Evolutionary conservation across 768 basidiomycete genomes (phyloP), one percentile per base, ranked within the genome.

Genomic region (Harrya chromipes): DNA sequence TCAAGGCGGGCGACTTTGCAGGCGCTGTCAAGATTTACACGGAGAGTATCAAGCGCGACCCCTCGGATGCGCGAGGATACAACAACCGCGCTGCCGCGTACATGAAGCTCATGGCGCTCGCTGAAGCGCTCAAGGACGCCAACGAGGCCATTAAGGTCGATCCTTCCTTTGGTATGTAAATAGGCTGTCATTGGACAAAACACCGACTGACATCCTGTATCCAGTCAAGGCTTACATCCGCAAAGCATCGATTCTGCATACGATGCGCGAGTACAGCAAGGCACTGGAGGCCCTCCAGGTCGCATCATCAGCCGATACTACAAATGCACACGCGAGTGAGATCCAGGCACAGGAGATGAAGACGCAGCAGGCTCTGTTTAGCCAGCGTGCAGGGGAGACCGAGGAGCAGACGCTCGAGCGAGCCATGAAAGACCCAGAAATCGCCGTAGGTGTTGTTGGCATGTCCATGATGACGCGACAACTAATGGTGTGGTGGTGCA

Each of bases 61-160:
- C 97, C 36, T 67, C 71, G 33, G 97, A 99, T 64, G 81, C 95
- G 13, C 79, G 87, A 56, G 94, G 90, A 9, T 99, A 97, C 75
- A 98, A 95, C 69, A 99, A 99, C 74, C 87, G 97, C 42, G 93
- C 97, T n/a, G 87, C 93, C 24, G 94, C 93, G 20, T 97, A 97
- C 73, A 91, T 87, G 72, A 98, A 98, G 74, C 83, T 99, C 35
- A 80, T 80, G 37, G 97, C 97, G 1, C 71, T 98, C 26, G 89
- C 94, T 11, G 97, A 99, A 68, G 97, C 94, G 1, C 78, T 98
- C 63, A 98, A 98, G 71, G 97, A 99, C 62, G 91, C 84, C 34
- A 83, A 99, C 48, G 84, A 89, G 67, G 93, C 97, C 21, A 93
- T 98, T 76, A 86, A 84, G 70, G 81, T 88, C 42, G 95, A 98